These are phyloP conservation scores for Mollisia scopiformis DNA, from an alignment of 2,329 filamentous ascomycete genomes.

Conservation along the genomic window DNA sequence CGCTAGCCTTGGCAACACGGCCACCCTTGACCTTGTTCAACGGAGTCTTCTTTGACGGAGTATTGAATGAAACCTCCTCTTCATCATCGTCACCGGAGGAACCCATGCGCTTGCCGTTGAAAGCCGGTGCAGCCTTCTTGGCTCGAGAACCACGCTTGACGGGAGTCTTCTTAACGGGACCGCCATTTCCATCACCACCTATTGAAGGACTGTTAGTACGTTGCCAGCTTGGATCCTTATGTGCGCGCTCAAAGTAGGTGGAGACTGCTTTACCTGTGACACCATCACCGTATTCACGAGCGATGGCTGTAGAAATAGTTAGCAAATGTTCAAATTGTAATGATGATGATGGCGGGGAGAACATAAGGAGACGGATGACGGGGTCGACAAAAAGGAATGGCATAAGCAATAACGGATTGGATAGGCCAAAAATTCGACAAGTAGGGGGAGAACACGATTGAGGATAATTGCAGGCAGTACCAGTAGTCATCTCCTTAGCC, in stretches of 20 bases:
- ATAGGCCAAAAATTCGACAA: neutral
- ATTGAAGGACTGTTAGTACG: constrained; percentile 20
- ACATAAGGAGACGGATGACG: constrained; percentile 16
- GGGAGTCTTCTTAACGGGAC: constrained; percentile 13
- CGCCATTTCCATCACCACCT: constrained; percentile 7
- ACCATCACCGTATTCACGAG: constrained; percentile 30
- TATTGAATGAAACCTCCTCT: constrained; percentile 14
- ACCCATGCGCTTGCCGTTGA: constrained; percentile 4
- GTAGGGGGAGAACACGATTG: neutral
- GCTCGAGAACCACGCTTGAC: constrained; percentile 1
- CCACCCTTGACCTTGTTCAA: constrained; percentile 28
- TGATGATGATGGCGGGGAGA: constrained; percentile 12
- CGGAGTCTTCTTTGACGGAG: constrained; percentile 24
- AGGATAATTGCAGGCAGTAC: constrained; percentile 6
- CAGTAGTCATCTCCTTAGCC: constrained; percentile 28
- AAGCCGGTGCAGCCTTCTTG: constrained; percentile 8
- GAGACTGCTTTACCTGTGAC: constrained; percentile 34
- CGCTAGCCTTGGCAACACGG: constrained; percentile 25
- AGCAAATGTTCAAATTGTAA: constrained; percentile 21
- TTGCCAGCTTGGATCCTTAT: constrained; percentile 29
- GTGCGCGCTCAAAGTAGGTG: constrained; percentile 31
- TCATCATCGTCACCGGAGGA: constrained; percentile 15
- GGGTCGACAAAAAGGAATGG: constrained; percentile 10
- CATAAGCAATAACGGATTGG: constrained; percentile 1
- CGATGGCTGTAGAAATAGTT: constrained; percentile 33